phyloP scores from a whole-genome alignment of 2,329 filamentous ascomycete species.

The Paracoccidioides lutzii region DNA sequence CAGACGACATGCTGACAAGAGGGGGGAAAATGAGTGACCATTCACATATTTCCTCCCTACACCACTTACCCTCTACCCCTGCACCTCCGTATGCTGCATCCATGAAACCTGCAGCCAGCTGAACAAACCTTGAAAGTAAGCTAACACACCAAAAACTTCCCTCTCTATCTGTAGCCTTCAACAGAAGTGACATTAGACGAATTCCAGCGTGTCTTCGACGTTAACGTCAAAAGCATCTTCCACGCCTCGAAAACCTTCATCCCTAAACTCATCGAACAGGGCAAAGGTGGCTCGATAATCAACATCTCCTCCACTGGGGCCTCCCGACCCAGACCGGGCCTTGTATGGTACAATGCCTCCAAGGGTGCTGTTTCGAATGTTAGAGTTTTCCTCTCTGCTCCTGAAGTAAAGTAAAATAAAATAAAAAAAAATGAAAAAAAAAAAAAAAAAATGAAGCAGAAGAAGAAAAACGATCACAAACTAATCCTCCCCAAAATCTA shows the following conservation, averaged over 20 bases:
- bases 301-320: slow-evolving; percentile 35
- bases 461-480: background rate
- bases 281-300: slow-evolving; percentile 30
- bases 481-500: background rate
- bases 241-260: slow-evolving; percentile 23
- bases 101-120: background rate
- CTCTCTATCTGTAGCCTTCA: slow-evolving; percentile 20
- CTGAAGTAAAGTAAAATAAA: too few species aligned
- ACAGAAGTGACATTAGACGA: slow-evolving; percentile 31
- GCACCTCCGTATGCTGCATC: background rate
- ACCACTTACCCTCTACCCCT: background rate
- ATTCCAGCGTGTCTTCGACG: slow-evolving; percentile 32
- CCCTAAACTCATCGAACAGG: slow-evolving; percentile 26
- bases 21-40: background rate
- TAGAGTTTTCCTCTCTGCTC: slow-evolving; percentile 5
- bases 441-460: too few species aligned
- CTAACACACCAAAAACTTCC: background rate
- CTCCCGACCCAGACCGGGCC: slow-evolving; percentile 28
- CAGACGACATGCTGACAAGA: background rate
- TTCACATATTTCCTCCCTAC: background rate
- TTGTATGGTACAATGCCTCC: slow-evolving; percentile 36
- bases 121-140: background rate
- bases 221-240: slow-evolving; percentile 34
- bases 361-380: slow-evolving; percentile 35
- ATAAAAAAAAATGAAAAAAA: too few species aligned